phyloP scores from a whole-genome alignment of 129 eudicot genomes.

The Arctium minus region DNA sequence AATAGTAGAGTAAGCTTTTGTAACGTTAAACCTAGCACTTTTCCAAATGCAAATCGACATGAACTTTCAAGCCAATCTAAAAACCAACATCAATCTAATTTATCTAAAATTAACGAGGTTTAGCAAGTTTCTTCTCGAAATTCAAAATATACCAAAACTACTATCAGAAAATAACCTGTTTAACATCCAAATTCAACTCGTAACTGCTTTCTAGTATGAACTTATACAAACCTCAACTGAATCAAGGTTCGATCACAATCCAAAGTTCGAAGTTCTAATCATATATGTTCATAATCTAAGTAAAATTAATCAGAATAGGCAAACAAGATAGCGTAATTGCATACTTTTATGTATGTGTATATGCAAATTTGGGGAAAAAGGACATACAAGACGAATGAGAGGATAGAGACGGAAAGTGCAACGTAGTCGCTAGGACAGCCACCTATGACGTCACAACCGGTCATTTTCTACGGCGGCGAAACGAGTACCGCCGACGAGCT shows the following conservation, averaged over 20 bases:
- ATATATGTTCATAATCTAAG: neutral
- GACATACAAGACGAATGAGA: slow-evolving; percentile 54
- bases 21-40: neutral
- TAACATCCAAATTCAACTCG: slow-evolving; percentile 6
- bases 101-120: neutral
- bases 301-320: neutral
- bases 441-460: slow-evolving; percentile 50
- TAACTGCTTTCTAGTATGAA: neutral
- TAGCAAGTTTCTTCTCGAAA: neutral
- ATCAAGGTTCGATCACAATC: slow-evolving; percentile 10
- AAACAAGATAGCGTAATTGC: neutral
- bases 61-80: neutral
- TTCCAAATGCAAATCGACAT: neutral
- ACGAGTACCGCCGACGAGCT: slow-evolving; percentile 12
- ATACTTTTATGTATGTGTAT: neutral
- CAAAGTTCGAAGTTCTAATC: neutral
- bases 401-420: slow-evolving; percentile 51
- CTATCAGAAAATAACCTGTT: neutral
- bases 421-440: slow-evolving; percentile 88
- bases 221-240: neutral
- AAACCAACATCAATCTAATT: neutral
- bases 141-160: neutral
- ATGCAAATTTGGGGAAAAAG: slow-evolving; percentile 12
- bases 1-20: neutral
- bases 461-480: slow-evolving; percentile 37